Conservation (phyloP, 1,284 basidiomycete genomes). For the Leccinum pseudoinsigne region DNA sequence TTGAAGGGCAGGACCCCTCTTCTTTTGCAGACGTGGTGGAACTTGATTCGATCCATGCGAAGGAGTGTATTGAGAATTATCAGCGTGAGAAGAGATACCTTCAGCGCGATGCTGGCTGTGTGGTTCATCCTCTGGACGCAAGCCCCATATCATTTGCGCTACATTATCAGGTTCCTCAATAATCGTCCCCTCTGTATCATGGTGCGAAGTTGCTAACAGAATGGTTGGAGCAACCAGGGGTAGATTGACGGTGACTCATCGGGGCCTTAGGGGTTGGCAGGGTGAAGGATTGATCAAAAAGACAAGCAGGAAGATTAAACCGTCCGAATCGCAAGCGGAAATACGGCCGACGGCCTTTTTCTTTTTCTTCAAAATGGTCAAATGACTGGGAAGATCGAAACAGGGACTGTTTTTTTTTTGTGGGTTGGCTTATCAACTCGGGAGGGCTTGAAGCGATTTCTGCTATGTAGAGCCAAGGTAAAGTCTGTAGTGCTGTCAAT, state of each 20-base stretch:
- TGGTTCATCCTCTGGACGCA: too few species aligned
- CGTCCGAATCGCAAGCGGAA: neutral
- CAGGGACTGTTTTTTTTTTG: neutral
- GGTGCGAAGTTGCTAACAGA: neutral
- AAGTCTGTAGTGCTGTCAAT: neutral
- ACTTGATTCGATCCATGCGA: slow-evolving; percentile 13
- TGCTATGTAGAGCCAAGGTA: too few species aligned
- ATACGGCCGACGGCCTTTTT: neutral
- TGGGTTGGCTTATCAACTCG: neutral
- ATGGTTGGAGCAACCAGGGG: neutral
- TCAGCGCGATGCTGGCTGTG: too few species aligned
- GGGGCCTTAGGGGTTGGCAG: neutral
- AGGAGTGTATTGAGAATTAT: slow-evolving; percentile 14
- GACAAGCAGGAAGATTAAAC: neutral
- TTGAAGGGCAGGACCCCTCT: slow-evolving; percentile 22
- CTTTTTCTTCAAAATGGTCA: neutral
- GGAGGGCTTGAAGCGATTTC: neutral
- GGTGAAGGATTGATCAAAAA: neutral
- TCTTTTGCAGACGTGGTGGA: slow-evolving; percentile 28
- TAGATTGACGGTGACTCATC: neutral
- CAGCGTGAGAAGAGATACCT: slow-evolving; percentile 1
- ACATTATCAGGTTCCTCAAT: too few species aligned
- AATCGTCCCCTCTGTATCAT: neutral
- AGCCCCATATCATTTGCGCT: too few species aligned
- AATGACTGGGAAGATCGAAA: neutral